Evolutionary conservation across 1,284 basidiomycete species (phyloP), one percentile per base, ranked within the genome.

Genomic region (Thecaphora frezii): DNA sequence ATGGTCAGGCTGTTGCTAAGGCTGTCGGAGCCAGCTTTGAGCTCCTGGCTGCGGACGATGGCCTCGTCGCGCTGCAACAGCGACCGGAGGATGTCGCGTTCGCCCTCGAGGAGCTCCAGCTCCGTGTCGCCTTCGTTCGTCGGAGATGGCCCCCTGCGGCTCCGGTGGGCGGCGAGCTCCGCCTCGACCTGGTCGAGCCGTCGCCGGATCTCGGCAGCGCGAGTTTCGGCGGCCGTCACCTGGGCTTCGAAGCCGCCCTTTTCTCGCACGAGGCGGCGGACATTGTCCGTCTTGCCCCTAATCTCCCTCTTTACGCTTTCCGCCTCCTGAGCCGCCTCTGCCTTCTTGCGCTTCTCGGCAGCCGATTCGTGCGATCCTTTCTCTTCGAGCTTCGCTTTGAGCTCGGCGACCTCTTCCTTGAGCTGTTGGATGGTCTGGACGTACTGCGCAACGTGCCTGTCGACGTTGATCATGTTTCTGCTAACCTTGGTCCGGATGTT

Each of bases 381-480:
- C 24, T 86, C 88, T 5, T 87, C 85, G 44, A 96, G 83, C 80
- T 89, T 90, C 33, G 85, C 86, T 79, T 94, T 93, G 64, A 97
- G 86, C 69, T 93, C 89, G 24, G 86, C 84, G 52, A 92, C 87
- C 79, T 93, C 89, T 43, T 84, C 79, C 73, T 91, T 91, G 63
- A 93, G 86, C 53, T 89, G 82, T 77, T 90, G 91, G 73, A 97
- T 97, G 49, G 91, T 90, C 79, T 93, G 89, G 30, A 97, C 89
- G 59, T 81, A 80, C 57, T 80, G 75, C 0, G 71, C 75, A 1
- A 78, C 76, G 51, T 78, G 76, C 7, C 76, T 59, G 37, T 78
- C 76, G 46, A 78, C 73, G 48, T 78, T 77, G 65, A 78, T 66
- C 59, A 75, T 60, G 62, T 78, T 78, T 44, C 72, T 61, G 41